Evolutionary conservation across 106 monocot species (phyloP), one percentile per base, ranked within the genome.

Genomic region (Platanthera guangdongensis): DNA sequence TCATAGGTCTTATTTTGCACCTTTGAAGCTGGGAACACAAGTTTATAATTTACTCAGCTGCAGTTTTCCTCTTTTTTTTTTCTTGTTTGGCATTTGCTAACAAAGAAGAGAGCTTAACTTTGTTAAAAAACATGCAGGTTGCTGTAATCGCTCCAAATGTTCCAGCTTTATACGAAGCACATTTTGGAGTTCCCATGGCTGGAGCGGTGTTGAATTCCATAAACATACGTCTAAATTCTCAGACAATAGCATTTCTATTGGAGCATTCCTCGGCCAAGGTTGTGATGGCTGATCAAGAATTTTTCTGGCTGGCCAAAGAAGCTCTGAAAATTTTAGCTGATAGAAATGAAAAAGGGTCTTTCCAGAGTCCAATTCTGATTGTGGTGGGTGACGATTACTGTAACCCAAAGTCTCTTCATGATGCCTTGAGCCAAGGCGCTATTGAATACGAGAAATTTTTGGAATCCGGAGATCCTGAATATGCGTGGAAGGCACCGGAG

Each of bases 171-270:
- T 97, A 91, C 68, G 93, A 97, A 85, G 90, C 91, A 53, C 96
- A 97, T 86, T 97, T 97, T 79, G 96, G 87, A 74, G 89, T 97
- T 57, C 96, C 96, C 16, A 97, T 97, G 96, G 82, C 93, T 47
- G 93, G 96, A 69, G 89, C 96, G 15, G 93, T 91, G 25, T 74
- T 91, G 50, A 97, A 93, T 73, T 74, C 81, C 51, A 81, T 97
- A 25, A 97, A 97, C 77, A 83, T 93, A 22, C 82, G 96, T 14
- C 80, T 97, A 51, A 97, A 97, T 83, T 86, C 89, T 68, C 49
- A 80, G 59, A 89, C 93, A 3, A 77, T 97, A 63, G 87, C 96
- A 18, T 97, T 97, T 46, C 86, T 97, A 12, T 83, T 97, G 57
- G 89, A 89, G 12, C 96, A 97, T 76, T 97, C 93, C 9, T 79